Conservation (phyloP, 164 flowering plant species). For the Nymphaea colorata region DNA sequence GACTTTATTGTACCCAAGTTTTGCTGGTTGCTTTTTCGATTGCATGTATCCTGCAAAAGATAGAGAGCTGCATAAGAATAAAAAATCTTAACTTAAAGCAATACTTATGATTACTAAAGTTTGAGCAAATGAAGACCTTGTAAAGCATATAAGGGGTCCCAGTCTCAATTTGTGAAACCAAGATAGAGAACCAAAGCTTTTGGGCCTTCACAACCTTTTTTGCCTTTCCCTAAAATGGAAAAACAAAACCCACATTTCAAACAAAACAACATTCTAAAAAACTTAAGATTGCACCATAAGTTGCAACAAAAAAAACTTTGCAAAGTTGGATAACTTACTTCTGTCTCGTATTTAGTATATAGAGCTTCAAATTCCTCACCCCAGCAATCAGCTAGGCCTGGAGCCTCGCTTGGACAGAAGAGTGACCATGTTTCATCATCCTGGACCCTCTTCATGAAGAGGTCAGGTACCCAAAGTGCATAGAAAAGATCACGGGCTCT, state of each 20-base stretch:
- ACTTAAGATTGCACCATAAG: not conserved
- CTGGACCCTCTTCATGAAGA: constrained; percentile 80
- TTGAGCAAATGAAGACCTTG: constrained; percentile 48
- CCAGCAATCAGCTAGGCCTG: constrained; percentile 99
- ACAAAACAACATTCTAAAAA: not conserved
- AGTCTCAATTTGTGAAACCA: constrained; percentile 91
- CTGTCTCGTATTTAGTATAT: constrained; percentile 70
- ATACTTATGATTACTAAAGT: not conserved
- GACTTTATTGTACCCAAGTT: constrained; percentile 92
- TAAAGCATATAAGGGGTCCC: constrained; percentile 98
- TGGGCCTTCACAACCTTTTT: constrained; percentile 94
- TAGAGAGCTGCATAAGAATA: not conserved
- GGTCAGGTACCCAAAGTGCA: constrained; percentile 98
- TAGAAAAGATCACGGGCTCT: constrained; percentile 92
- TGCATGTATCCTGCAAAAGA: constrained; percentile 61
- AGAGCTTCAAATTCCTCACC: constrained; percentile 80
- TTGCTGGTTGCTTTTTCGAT: constrained; percentile 93
- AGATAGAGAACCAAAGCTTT: constrained; percentile 81
- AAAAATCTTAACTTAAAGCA: too few relatives aligned
- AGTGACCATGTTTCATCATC: constrained; percentile 73
- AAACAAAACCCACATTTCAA: not conserved
- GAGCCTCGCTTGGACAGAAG: constrained; percentile 94
- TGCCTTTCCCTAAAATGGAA: constrained; percentile 64
- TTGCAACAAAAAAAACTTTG: not conserved
- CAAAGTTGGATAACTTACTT: constrained; percentile 20